These are phyloP conservation scores for Brassica hybrid DNA, from an alignment of 441 rosid genomes.

Conservation along the genomic window DNA sequence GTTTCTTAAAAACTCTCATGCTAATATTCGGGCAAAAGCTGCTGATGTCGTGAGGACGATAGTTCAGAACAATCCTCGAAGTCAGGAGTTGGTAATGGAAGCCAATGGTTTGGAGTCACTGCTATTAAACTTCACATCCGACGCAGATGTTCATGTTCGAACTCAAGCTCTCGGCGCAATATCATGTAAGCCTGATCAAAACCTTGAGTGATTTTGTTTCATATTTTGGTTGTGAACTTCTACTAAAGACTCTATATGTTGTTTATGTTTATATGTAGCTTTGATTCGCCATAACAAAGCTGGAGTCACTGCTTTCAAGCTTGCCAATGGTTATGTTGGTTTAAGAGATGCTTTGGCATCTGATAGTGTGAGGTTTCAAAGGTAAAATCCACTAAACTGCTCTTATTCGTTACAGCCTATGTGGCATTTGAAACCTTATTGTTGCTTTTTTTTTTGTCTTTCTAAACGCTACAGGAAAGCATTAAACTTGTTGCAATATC, in stretches of 20 bases:
- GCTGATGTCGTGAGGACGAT: conserved; percentile 91
- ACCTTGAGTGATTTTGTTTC: background rate
- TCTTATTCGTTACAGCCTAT: background rate
- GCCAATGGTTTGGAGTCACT: conserved; percentile 88
- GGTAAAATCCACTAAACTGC: conserved; percentile 47
- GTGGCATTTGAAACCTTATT: background rate
- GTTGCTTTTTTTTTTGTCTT: background rate
- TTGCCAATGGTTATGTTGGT: conserved; percentile 87
- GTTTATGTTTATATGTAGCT: conserved; percentile 53
- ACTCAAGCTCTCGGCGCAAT: conserved; percentile 93
- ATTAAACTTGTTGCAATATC: conserved; percentile 84
- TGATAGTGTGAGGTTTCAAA: conserved; percentile 81
- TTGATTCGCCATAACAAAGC: conserved; percentile 88
- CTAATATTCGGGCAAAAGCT: conserved; percentile 90
- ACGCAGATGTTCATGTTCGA: conserved; percentile 68
- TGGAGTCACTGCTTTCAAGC: conserved; percentile 81
- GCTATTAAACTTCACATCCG: conserved; percentile 70
- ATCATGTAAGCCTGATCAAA: conserved; percentile 66
- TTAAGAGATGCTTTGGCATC: conserved; percentile 81
- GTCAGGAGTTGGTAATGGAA: conserved; percentile 96
- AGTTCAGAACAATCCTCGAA: conserved; percentile 90
- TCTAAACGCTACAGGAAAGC: conserved; percentile 71
- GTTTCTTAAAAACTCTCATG: conserved; percentile 74
- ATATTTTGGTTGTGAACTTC: background rate
- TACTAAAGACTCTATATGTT: conserved; percentile 27